Evolutionary conservation across 345 rosid genomes (phyloP).

Genomic region (Laguncularia racemosa): DNA sequence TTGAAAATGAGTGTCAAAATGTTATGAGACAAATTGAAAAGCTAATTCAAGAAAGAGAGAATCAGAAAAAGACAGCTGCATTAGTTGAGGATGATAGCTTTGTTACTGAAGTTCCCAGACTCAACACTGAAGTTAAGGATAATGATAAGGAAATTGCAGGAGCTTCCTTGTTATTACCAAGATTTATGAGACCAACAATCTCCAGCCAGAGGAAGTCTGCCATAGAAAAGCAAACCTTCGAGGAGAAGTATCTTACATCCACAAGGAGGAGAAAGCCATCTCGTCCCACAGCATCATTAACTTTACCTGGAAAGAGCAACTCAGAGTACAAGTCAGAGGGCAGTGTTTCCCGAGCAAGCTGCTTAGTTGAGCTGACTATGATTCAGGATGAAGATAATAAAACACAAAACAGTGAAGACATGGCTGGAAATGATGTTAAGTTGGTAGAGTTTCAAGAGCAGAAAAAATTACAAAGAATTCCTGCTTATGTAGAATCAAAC

Average conservation of each 20-base stretch:
- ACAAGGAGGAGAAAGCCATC: slow-evolving; percentile 35
- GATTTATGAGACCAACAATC: slow-evolving; percentile 74
- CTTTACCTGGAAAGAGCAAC: slow-evolving; percentile 35
- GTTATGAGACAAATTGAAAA: slow-evolving; percentile 26
- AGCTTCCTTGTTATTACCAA: slow-evolving; percentile 33
- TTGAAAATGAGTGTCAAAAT: slow-evolving; percentile 48
- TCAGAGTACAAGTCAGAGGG: slow-evolving; percentile 35
- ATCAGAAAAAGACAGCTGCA: slow-evolving; percentile 24
- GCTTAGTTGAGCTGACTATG: slow-evolving; percentile 26
- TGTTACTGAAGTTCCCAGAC: slow-evolving; percentile 14
- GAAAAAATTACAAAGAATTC: slow-evolving; percentile 9
- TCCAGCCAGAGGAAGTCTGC: slow-evolving; percentile 55
- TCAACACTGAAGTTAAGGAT: slow-evolving; percentile 13
- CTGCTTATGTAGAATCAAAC: slow-evolving; percentile 7
- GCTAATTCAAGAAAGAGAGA: slow-evolving; percentile 34
- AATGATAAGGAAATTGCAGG: slow-evolving; percentile 20
- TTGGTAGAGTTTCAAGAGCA: slow-evolving; percentile 22
- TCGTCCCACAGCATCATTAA: slow-evolving; percentile 46
- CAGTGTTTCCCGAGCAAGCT: slow-evolving; percentile 50
- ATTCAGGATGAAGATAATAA: slow-evolving; percentile 32
- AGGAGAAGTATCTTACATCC: slow-evolving; percentile 12
- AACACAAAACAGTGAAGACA: slow-evolving; percentile 53
- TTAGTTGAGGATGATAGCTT: slow-evolving; percentile 18
- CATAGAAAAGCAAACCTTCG: slow-evolving; percentile 17
- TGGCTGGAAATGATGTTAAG: slow-evolving; percentile 43